Evolutionary conservation across 257 asterid species (phyloP).

Genomic region (Paulownia fortunei): DNA sequence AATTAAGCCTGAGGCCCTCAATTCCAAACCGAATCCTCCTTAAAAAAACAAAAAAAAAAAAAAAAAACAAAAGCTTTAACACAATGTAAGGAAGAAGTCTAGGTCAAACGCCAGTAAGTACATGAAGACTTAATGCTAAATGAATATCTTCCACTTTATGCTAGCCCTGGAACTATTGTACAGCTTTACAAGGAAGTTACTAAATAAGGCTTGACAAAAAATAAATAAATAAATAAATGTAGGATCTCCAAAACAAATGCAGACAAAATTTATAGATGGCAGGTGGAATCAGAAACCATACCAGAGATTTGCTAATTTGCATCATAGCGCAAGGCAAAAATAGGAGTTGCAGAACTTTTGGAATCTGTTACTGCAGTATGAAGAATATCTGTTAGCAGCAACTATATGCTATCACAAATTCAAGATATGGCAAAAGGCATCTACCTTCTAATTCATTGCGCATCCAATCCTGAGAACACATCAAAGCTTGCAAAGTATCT

Average conservation of each 20-base stretch:
- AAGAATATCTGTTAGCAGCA: constrained; percentile 29
- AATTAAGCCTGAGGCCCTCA: constrained; percentile 25
- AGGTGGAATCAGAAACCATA: constrained; percentile 28
- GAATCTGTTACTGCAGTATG: constrained; percentile 43
- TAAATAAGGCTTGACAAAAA: neutral
- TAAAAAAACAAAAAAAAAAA: neutral
- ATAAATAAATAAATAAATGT: neutral
- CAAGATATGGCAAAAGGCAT: constrained; percentile 15
- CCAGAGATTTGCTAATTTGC: constrained; percentile 37
- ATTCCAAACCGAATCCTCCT: constrained; percentile 19
- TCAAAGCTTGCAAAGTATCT: constrained; percentile 80
- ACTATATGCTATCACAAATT: constrained; percentile 8
- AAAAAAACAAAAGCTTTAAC: neutral
- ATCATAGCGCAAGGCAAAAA: constrained; percentile 46
- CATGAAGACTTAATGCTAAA: constrained; percentile 10
- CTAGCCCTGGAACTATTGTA: neutral
- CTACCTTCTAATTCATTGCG: constrained; percentile 65
- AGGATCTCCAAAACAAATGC: constrained; percentile 17
- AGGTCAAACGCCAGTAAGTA: constrained; percentile 12
- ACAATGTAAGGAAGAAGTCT: constrained; percentile 1
- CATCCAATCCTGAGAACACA: constrained; percentile 93
- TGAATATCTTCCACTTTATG: neutral
- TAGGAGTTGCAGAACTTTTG: constrained; percentile 32
- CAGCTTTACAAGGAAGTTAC: neutral
- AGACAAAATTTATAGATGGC: constrained; percentile 3